Conservation (phyloP, 768 basidiomycete species). For the Podaxis carcinomalis region DNA sequence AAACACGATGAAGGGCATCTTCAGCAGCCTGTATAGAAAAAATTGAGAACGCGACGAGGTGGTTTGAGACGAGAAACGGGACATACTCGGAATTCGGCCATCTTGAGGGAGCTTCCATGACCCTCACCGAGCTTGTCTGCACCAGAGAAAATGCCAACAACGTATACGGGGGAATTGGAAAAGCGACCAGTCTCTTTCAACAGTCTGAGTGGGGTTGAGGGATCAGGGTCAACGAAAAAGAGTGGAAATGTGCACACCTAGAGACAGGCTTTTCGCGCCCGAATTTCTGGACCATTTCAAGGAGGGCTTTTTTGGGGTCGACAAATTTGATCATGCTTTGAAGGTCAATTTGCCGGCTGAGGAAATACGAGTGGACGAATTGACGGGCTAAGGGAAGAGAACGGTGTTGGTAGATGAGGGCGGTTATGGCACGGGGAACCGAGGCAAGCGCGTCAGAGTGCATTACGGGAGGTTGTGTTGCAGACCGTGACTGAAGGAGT, state of each 20-base stretch:
- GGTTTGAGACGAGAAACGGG: background rate
- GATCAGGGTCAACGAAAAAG: conserved; percentile 1
- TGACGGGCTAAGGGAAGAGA: conserved; percentile 83
- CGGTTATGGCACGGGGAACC: conserved; percentile 82
- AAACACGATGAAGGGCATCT: conserved; percentile 78
- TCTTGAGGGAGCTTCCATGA: conserved; percentile 86
- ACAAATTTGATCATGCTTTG: conserved; percentile 31
- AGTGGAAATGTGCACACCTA: conserved; percentile 38
- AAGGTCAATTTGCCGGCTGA: conserved; percentile 81
- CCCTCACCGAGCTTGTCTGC: conserved; percentile 88
- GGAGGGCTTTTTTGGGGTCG: conserved; percentile 54
- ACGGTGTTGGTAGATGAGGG: conserved; percentile 82
- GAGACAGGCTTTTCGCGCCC: conserved; percentile 66
- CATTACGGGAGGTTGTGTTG: conserved; percentile 46
- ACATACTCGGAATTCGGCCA: conserved; percentile 90
- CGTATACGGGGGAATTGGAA: conserved; percentile 86
- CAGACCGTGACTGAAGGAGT: conserved; percentile 39
- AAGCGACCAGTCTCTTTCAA: conserved; percentile 91
- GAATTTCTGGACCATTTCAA: conserved; percentile 74
- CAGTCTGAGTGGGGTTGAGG: conserved; percentile 43
- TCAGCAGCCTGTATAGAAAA: conserved; percentile 67
- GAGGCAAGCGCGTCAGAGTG: conserved; percentile 88
- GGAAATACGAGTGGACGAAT: conserved; percentile 88
- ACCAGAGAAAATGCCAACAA: conserved; percentile 92
- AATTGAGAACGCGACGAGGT: background rate